A percentile compares a stretch with the other conserved stretches of the same genome.
Evolutionary conservation across 495 filamentous ascomycete species (phyloP).

Genomic region (Xylaria curta): DNA sequence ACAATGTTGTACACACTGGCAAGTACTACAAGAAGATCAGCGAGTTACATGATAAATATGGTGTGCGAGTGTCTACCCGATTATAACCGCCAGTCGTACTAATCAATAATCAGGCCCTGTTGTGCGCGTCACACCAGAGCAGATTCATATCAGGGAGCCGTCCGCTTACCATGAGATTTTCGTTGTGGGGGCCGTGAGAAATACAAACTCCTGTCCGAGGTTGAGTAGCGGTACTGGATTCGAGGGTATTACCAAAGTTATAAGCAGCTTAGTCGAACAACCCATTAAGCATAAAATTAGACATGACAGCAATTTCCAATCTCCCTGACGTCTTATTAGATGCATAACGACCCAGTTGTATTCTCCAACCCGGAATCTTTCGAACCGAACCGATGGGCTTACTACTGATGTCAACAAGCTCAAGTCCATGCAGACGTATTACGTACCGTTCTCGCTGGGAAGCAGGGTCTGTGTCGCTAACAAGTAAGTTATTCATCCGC

Average conservation of each 20-base stretch:
- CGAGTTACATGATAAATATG: constrained; percentile 28
- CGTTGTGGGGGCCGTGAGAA: not conserved
- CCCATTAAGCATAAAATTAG: not conserved
- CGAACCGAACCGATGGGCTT: constrained; percentile 52
- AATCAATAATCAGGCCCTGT: constrained; percentile 37
- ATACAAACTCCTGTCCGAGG: constrained; percentile 6
- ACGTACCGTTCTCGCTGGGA: constrained; percentile 1
- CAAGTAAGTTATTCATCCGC: not conserved
- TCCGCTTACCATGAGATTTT: constrained; percentile 50
- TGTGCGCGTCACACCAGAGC: constrained; percentile 49
- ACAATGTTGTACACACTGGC: constrained; percentile 29
- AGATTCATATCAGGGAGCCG: constrained; percentile 50
- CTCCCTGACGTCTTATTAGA: constrained; percentile 33
- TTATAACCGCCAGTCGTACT: not conserved
- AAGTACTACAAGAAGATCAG: constrained; percentile 28
- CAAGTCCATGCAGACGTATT: not conserved
- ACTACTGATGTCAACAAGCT: constrained; percentile 22
- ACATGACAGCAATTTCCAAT: constrained; percentile 21
- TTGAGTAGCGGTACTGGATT: constrained; percentile 13
- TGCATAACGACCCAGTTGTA: constrained; percentile 47
- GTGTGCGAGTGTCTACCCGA: not conserved
- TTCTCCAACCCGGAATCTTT: constrained; percentile 49
- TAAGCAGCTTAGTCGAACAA: not conserved
- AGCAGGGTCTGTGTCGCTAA: not conserved
- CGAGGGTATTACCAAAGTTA: constrained; percentile 1